Conservation (phyloP, 1,139 yeast genomes). For the Yamadazyma sp. region DNA sequence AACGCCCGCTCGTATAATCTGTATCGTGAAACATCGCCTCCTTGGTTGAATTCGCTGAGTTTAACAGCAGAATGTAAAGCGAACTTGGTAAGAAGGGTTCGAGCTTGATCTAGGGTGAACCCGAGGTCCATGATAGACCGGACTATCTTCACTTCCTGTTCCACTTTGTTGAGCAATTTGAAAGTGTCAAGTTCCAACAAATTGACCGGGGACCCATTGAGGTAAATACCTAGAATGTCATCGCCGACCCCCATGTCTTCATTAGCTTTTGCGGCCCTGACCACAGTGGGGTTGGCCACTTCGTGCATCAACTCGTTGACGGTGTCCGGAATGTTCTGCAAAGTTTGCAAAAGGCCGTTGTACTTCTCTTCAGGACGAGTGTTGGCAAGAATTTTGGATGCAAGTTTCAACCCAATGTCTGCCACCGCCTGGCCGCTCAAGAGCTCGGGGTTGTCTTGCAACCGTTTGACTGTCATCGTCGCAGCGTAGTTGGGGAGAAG, state of each 20-base stretch:
- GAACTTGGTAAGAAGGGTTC: slow-evolving; percentile 42
- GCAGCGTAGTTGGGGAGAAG: slow-evolving; percentile 72
- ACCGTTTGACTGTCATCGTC: slow-evolving; percentile 34
- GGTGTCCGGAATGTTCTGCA: slow-evolving; percentile 50
- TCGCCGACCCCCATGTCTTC: slow-evolving; percentile 34
- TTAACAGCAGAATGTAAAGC: slow-evolving; percentile 41
- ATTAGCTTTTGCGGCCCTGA: slow-evolving; percentile 24
- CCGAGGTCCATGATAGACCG: slow-evolving; percentile 35
- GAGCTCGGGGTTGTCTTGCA: slow-evolving; percentile 1
- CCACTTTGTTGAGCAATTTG: slow-evolving; percentile 32
- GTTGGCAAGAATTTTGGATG: slow-evolving; percentile 39
- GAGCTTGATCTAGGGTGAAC: slow-evolving; percentile 33
- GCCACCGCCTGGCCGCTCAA: not conserved
- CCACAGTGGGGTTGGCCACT: slow-evolving; percentile 16
- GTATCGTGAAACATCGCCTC: slow-evolving; percentile 42
- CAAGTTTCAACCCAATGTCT: slow-evolving; percentile 45
- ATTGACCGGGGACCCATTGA: slow-evolving; percentile 61
- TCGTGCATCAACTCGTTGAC: slow-evolving; percentile 1
- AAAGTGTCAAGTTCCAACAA: slow-evolving; percentile 45
- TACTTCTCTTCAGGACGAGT: slow-evolving; percentile 17
- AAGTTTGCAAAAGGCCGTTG: slow-evolving; percentile 27
- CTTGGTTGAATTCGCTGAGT: slow-evolving; percentile 34
- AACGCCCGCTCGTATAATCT: slow-evolving; percentile 33
- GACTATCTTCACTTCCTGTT: slow-evolving; percentile 36
- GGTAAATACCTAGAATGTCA: slow-evolving; percentile 52